A percentile compares a stretch with the other conserved stretches of the same genome.
These are phyloP conservation scores for Phytophthora agathidicida DNA, from an alignment of 352 stramenopile species.

Conservation along the genomic window DNA sequence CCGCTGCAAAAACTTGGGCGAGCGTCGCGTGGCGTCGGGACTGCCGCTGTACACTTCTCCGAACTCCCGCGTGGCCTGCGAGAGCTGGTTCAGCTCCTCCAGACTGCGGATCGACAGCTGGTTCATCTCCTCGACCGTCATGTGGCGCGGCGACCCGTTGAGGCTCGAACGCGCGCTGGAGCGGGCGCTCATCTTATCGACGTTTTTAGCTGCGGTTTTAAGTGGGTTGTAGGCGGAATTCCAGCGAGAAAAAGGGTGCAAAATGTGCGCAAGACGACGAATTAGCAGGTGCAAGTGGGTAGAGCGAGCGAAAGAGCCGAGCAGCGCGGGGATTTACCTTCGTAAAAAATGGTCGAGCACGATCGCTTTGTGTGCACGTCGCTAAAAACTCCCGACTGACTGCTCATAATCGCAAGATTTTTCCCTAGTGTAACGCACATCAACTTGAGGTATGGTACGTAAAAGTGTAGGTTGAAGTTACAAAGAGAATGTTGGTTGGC, in stretches of 20 bases:
- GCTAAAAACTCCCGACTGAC: constrained; percentile 24
- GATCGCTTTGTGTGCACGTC: constrained; percentile 12
- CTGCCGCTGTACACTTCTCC: constrained; percentile 65
- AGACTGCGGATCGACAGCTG: constrained; percentile 45
- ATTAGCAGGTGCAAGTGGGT: neutral
- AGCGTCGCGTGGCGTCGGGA: constrained; percentile 41
- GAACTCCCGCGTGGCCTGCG: constrained; percentile 76
- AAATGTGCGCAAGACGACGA: constrained; percentile 4
- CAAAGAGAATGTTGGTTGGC: neutral
- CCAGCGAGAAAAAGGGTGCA: neutral
- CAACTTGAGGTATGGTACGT: too few relatives aligned
- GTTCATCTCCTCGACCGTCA: constrained; percentile 50
- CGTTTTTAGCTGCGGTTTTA: too few relatives aligned
- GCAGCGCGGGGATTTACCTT: too few relatives aligned
- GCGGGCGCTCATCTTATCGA: too few relatives aligned
- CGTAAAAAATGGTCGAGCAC: too few relatives aligned
- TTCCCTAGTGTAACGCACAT: too few relatives aligned
- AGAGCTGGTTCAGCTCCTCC: constrained; percentile 77
- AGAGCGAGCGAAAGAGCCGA: neutral
- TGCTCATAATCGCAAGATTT: constrained; percentile 36
- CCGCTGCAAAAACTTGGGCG: constrained; percentile 66
- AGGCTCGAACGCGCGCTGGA: constrained; percentile 45
- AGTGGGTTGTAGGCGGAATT: neutral
- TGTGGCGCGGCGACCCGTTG: constrained; percentile 46
- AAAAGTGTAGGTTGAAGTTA: constrained; percentile 20